Conservation (phyloP, 495 filamentous ascomycete genomes). For the Glarea lozoyensis region DNA sequence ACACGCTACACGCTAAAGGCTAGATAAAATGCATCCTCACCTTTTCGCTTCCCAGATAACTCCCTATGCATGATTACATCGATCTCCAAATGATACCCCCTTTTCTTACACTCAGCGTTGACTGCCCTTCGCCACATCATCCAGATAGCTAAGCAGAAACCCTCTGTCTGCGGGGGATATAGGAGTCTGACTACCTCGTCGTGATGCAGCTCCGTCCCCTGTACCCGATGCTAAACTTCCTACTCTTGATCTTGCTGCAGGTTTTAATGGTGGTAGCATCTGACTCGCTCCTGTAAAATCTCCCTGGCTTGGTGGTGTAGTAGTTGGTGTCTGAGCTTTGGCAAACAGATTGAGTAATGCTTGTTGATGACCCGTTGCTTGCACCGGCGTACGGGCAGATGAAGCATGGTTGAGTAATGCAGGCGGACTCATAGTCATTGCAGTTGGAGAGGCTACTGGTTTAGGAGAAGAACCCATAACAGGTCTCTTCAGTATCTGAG, state of each 20-base stretch:
- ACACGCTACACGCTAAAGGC: no score
- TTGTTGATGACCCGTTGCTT: conserved; percentile 49
- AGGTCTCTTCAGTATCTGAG: conserved; percentile 50
- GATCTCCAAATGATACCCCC: no score
- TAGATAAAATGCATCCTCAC: no score
- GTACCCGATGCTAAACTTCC: conserved; percentile 19
- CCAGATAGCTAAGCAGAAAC: conserved; percentile 74
- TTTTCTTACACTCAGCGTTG: conserved; percentile 12
- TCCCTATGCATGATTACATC: no score
- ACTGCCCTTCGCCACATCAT: conserved; percentile 37
- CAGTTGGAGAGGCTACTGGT: conserved; percentile 16
- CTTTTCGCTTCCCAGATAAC: no score
- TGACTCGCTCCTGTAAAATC: conserved; percentile 25
- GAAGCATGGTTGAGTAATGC: conserved; percentile 8
- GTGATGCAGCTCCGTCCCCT: conserved; percentile 26
- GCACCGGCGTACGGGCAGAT: conserved; percentile 11
- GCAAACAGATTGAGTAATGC: conserved; percentile 63
- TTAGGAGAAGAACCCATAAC: conserved; percentile 15
- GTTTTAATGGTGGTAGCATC: conserved; percentile 25
- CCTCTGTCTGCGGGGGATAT: conserved; percentile 62
- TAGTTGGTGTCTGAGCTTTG: conserved; percentile 37
- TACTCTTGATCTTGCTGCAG: conserved; percentile 25
- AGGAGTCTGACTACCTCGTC: conserved; percentile 38
- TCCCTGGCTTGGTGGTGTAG: conserved; percentile 30
- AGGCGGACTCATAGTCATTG: conserved; percentile 6